Base-by-base conservation (phyloP, 257 asterid genomes). In the Petunia secreta region DNA sequence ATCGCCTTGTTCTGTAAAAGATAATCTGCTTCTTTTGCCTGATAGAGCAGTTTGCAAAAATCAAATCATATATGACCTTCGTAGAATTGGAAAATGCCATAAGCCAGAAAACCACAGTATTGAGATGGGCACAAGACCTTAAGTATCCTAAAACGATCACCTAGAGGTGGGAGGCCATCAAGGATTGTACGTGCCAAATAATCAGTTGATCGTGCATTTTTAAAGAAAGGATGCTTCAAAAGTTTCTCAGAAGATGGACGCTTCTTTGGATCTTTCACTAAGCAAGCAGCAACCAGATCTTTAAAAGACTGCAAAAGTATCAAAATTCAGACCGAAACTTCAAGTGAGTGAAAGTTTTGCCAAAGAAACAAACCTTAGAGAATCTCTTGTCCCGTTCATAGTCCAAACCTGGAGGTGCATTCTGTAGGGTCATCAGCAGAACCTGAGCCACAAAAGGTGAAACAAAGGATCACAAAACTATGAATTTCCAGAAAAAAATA, bases 331-430 rank as follows among this genome's bases (percentile, higher is more conserved):
- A 87, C 86, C 54, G 75, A 83, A 63, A 82, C 81, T 78, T 57
- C 71, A 79, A 58, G 39, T 74, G 63, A 79, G 54, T 65, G 54
- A 82, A 80, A 81, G 59, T 79, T 83, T 63, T 46, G 62, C 80
- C 64, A 81, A 75, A 84, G 63, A 85, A 41, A 81, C 80, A 78
- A 85, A 94, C 99, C 99, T 94, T 96, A 7, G 99, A 96, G 89
- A 96, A 94, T 79, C 92, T 91, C 87, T 80, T 95, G 89, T 96
- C 98, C 84, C 99, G 91, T 85, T 96, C 99, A 79, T 96, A 96
- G 89, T 96, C 98, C 85, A 96, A 93, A 79, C 98, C 98, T 13
- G 99, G 99, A 43, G 99, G 99, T 43, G 99, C 99, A 84, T 92
- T 96, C 90, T 96, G 99, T 83, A 96, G 87, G 80, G 99, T 96